Evolutionary conservation across 257 asterid species (phyloP).

Genomic region (Coffea eugenioides): DNA sequence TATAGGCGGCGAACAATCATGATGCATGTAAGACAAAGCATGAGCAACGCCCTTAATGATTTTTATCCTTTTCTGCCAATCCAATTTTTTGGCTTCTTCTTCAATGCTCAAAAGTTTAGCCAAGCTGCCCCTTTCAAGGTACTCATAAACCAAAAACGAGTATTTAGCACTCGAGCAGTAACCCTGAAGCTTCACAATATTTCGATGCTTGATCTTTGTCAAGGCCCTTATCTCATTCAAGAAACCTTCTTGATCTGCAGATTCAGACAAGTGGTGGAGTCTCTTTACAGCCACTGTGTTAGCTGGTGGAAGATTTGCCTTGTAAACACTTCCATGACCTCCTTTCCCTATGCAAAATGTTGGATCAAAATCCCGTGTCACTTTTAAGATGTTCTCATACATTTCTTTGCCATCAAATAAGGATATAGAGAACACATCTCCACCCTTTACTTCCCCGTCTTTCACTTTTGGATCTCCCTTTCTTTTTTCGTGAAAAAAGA

Average conservation of each 20-base stretch:
- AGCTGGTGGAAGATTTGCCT: constrained; percentile 21
- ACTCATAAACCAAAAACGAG: constrained; percentile 37
- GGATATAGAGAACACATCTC: constrained; percentile 19
- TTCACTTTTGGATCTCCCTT: not conserved
- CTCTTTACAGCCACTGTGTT: constrained; percentile 33
- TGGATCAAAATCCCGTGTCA: constrained; percentile 25
- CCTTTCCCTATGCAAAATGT: constrained; percentile 35
- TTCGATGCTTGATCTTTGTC: constrained; percentile 32
- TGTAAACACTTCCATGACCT: constrained; percentile 35
- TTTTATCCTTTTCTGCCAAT: constrained; percentile 32
- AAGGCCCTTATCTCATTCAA: constrained; percentile 28
- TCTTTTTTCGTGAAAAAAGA: constrained; percentile 1
- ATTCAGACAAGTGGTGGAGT: not conserved
- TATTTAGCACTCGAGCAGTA: constrained; percentile 31
- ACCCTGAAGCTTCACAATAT: constrained; percentile 39
- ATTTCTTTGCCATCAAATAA: constrained; percentile 29
- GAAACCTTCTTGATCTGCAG: constrained; percentile 9
- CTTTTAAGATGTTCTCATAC: constrained; percentile 28
- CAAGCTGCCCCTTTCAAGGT: constrained; percentile 34
- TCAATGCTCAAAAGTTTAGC: constrained; percentile 9
- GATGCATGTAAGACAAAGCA: constrained; percentile 41
- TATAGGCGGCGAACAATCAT: constrained; percentile 37
- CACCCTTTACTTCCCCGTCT: not conserved
- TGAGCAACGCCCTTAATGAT: constrained; percentile 30
- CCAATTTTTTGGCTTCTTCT: constrained; percentile 21